A percentile compares a stretch with the other conserved stretches of the same genome.
phyloP scores from a whole-genome alignment of 768 basidiomycete species.

The Rhodocollybia butyracea region DNA sequence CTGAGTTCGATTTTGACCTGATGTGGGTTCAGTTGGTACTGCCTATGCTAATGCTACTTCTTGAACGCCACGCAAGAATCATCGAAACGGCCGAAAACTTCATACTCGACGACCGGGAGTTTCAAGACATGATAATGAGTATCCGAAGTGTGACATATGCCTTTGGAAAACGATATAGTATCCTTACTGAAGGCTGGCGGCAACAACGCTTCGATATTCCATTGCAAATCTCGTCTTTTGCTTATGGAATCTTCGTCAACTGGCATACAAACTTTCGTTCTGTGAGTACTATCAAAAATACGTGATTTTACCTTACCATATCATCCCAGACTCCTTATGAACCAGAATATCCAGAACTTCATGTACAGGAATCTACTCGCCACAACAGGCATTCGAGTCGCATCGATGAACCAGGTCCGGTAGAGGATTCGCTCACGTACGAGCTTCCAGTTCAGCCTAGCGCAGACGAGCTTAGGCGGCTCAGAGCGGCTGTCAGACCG shows the following conservation, averaged over 20 bases:
- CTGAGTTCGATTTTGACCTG: too few species aligned
- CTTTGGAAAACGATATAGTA: constrained; percentile 13
- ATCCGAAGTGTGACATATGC: constrained; percentile 11
- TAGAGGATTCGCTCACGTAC: constrained; percentile 3
- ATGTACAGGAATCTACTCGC: background rate
- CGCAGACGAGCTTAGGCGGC: constrained; percentile 1
- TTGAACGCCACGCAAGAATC: constrained; percentile 15
- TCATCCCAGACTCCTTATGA: background rate
- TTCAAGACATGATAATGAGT: constrained; percentile 12
- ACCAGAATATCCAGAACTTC: background rate
- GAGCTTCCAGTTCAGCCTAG: constrained; percentile 4
- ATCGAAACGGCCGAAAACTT: constrained; percentile 10
- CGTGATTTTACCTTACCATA: background rate
- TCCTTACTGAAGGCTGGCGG: constrained; percentile 15
- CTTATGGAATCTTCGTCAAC: constrained; percentile 14
- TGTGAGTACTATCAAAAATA: background rate
- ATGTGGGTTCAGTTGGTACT: constrained; percentile 7
- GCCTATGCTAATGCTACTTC: constrained; percentile 11
- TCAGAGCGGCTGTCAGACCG: background rate
- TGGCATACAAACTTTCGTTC: constrained; percentile 11
- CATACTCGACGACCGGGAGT: constrained; percentile 15
- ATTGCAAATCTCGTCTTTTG: constrained; percentile 13
- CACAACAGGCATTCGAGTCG: background rate
- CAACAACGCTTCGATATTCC: constrained; percentile 13
- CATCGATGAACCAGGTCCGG: background rate